Evolutionary conservation across 2,329 filamentous ascomycete genomes (phyloP).

Genomic region (Orbilia oligospora): DNA sequence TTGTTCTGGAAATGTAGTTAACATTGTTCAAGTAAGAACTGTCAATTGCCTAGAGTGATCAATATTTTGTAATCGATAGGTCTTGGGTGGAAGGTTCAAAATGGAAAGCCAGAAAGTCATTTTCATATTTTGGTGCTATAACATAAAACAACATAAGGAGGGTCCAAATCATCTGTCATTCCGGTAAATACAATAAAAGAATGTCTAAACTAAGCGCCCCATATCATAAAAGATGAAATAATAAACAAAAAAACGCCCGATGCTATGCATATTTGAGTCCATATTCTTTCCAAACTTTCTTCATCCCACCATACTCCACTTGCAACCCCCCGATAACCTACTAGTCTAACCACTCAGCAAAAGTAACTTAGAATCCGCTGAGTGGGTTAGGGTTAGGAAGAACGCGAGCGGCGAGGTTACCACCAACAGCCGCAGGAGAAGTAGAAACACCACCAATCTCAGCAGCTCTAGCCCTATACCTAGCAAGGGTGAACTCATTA

Average conservation of each 20-base stretch:
- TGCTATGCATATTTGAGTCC: slow-evolving; percentile 15
- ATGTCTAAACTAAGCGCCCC: slow-evolving; percentile 19
- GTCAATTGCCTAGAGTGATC: no score
- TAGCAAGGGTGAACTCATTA: slow-evolving; percentile 49
- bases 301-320: neutral
- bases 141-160: neutral
- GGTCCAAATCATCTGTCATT: neutral
- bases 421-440: slow-evolving; percentile 31
- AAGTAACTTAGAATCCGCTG: slow-evolving; percentile 52
- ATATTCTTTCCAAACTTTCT: neutral
- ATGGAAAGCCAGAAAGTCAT: neutral
- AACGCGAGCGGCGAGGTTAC: slow-evolving; percentile 31
- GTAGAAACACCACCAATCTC: slow-evolving; percentile 10
- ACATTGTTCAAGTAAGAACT: no score
- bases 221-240: neutral
- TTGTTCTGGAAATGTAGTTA: no score
- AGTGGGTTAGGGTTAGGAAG: slow-evolving; percentile 52
- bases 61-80: no score
- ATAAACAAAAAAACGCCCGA: slow-evolving; percentile 11
- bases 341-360: no score
- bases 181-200: neutral
- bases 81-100: no score
- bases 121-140: neutral
- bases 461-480: slow-evolving; percentile 36
- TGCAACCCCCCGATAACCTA: no score